phyloP scores from a whole-genome alignment of 169 alveolate species.

The Cryptosporidium ubiquitum region DNA sequence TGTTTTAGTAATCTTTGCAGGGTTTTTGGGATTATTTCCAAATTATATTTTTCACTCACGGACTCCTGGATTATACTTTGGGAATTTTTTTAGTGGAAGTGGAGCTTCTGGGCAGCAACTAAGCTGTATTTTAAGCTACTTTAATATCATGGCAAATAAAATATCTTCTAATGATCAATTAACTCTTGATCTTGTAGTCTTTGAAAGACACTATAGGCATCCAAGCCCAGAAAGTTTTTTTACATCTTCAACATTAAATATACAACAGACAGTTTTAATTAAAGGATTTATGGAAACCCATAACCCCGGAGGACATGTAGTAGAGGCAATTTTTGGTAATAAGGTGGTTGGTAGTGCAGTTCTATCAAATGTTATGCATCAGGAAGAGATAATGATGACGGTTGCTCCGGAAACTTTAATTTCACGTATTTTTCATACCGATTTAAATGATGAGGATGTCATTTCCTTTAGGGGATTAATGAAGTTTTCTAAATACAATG shows the following conservation, averaged over 20 bases:
- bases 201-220: background rate
- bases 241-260: background rate
- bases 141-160: background rate
- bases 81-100: background rate
- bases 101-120: background rate
- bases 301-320: conserved; percentile 24
- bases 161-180: background rate
- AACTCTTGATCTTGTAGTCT: background rate
- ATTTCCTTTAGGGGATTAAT: conserved; percentile 27
- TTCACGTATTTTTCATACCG: conserved; percentile 5
- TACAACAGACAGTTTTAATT: background rate
- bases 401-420: conserved; percentile 31
- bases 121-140: conserved; percentile 10
- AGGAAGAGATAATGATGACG: conserved; percentile 51
- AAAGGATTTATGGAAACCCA: conserved; percentile 29
- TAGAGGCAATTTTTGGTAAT: conserved; percentile 39
- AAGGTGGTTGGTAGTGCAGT: conserved; percentile 14
- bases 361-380: background rate
- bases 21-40: conserved; percentile 42
- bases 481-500: conserved; percentile 9
- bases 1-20: conserved; percentile 9
- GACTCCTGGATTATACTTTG: background rate
- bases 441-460: conserved; percentile 5
- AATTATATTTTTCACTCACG: background rate
- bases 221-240: background rate